Conservation (phyloP, 2,329 filamentous ascomycete species). For the Penicillium hordei region DNA sequence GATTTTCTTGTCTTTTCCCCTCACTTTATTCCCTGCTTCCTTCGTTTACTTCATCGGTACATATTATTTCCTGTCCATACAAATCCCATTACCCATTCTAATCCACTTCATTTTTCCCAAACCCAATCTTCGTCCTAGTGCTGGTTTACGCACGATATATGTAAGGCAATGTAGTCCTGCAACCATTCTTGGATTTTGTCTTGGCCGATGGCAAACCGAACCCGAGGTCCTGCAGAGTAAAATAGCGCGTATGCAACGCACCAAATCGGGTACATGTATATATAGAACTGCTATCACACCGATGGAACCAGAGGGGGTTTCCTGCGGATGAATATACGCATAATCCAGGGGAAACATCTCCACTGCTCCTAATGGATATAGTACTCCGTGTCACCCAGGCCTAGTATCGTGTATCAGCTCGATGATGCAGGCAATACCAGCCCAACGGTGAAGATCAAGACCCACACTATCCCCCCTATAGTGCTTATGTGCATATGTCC, state of each 20-base stretch:
- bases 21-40: background rate
- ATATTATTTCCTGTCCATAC: conserved; percentile 21
- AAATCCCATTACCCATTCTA: conserved; percentile 1
- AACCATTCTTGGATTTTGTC: background rate
- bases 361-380: background rate
- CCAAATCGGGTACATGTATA: background rate
- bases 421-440: background rate
- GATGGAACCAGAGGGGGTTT: background rate
- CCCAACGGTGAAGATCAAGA: background rate
- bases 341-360: background rate
- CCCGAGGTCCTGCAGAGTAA: background rate
- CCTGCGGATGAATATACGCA: background rate
- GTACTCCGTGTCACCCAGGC: background rate
- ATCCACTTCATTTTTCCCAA: background rate
- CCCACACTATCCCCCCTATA: background rate
- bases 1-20: background rate
- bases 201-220: background rate
- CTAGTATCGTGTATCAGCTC: background rate
- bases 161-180: background rate
- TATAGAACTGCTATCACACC: background rate
- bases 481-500: background rate
- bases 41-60: conserved; percentile 10
- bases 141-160: background rate
- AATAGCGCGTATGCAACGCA: background rate
- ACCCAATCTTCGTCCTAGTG: background rate